Evolutionary conservation across 2,329 filamentous ascomycete species (phyloP), one percentile per base, ranked within the genome.

Genomic region (Pestalotiopsis sp.): DNA sequence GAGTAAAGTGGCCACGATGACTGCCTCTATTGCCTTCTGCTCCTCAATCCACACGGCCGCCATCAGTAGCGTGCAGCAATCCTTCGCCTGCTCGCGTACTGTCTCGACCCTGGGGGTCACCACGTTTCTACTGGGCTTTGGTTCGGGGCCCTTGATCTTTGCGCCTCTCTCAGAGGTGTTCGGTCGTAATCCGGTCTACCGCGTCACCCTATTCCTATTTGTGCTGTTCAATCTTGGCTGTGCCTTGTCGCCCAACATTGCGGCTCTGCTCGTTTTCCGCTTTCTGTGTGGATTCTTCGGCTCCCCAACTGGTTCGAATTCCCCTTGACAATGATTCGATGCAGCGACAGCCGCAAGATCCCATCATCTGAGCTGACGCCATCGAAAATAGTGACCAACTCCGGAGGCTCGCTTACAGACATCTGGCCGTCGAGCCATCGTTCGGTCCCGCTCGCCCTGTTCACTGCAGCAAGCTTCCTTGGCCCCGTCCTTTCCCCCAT

Each of bases 241-340:
- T 74, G 87, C 88, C 0, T 75, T 86, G 36, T 82, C 86, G 1
- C 83, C 83, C 0, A 82, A 80, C n/a, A 65, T 65, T 11, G 25
- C 69, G 64, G 72, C 70, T 2, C 64, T 74, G 27, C 57, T 74
- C 3, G 3, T 78, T 74, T 11, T 82, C 78, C 71, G 83, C 2
- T 85, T 84, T 74, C 82, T 85, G 69, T 80, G 72, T 14, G 83
- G 83, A 3, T 71, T 62, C 4, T 84, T 84, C 69, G 83, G 79
- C 0, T 80, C 80, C 1, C 80, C 81, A 1, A 20, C n/a, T 49
- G 41, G 41, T 49, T 36, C 6, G 31, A 36, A 7, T 36, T 9
- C 31, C 31, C 31, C 31, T 9, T 36, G 31, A 36, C 7, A 36
- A 36, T 36, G 31, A 36, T 36, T 36, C 31, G 31, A 36, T 36